These are phyloP conservation scores for Mycena latifolia DNA, from an alignment of 768 basidiomycete species.

Conservation along the genomic window DNA sequence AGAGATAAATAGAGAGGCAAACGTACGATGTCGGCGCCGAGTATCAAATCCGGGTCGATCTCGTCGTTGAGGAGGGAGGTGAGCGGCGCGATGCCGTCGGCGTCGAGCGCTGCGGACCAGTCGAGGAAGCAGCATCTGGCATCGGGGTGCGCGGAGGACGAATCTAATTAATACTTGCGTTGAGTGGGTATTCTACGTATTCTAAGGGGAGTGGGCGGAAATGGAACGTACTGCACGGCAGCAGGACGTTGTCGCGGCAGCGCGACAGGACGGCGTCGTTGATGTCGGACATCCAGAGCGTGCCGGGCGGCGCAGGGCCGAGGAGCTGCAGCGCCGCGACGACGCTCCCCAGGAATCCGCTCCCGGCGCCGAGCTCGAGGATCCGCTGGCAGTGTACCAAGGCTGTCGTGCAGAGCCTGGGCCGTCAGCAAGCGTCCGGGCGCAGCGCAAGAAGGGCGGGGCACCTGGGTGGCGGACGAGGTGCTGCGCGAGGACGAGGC, in stretches of 20 bases:
- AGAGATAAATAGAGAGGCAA: neutral
- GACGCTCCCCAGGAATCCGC: constrained; percentile 80
- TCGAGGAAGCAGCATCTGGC: constrained; percentile 65
- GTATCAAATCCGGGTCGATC: constrained; percentile 65
- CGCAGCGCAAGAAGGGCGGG: neutral
- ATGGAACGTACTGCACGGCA: constrained; percentile 76
- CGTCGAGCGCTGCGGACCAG: constrained; percentile 72
- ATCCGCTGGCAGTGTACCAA: constrained; percentile 59
- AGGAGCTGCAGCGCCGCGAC: constrained; percentile 67
- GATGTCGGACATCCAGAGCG: constrained; percentile 72
- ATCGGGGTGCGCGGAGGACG: constrained; percentile 61
- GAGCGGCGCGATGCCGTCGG: constrained; percentile 39
- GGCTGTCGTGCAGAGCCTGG: constrained; percentile 46
- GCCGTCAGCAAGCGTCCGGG: constrained; percentile 11
- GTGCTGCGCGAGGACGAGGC: constrained; percentile 73
- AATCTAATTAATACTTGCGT: no score
- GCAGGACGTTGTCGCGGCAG: constrained; percentile 69
- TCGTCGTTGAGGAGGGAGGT: constrained; percentile 53
- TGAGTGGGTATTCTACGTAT: no score
- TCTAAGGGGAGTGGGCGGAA: constrained; percentile 36
- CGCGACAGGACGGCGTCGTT: constrained; percentile 72
- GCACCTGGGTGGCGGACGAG: constrained; percentile 70
- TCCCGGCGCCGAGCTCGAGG: constrained; percentile 82
- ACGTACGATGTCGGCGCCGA: constrained; percentile 76
- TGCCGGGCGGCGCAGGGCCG: constrained; percentile 1